phyloP scores from a whole-genome alignment of 371 early-diverging fungal species.

The Dentiscutata heterogama region DNA sequence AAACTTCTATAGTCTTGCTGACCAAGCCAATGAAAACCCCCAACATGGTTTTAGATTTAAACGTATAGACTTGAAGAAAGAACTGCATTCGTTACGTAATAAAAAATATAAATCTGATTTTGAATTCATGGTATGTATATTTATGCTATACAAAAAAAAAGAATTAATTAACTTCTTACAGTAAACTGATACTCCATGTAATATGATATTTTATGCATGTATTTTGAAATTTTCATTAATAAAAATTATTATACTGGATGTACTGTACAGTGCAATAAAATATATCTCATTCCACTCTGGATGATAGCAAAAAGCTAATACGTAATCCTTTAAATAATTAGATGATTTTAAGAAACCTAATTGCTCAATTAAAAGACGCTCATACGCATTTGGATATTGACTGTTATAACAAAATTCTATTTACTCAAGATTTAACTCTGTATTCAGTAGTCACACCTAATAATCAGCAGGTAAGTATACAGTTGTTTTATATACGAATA shows the following conservation, averaged over 20 bases:
- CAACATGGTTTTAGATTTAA: not conserved
- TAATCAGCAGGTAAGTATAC: no score
- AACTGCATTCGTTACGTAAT: not conserved
- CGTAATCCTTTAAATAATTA: not conserved
- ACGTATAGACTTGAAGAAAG: not conserved
- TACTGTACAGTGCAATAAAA: no score
- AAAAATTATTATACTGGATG: no score
- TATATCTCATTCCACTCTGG: no score
- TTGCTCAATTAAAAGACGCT: not conserved
- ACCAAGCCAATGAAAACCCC: not conserved
- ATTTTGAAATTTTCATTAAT: no score
- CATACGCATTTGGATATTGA: not conserved
- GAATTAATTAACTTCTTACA: not conserved
- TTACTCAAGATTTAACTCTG: not conserved
- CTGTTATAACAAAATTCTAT: not conserved
- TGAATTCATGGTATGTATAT: conserved; percentile 4
- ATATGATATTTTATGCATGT: no score
- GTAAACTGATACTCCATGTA: no score
- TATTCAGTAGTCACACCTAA: not conserved
- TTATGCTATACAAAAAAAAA: not conserved
- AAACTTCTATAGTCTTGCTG: not conserved
- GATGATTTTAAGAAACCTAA: not conserved
- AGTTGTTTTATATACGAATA: no score
- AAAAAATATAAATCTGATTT: not conserved
- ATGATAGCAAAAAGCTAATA: no score